These are phyloP conservation scores for Quercus variabilis DNA, from an alignment of 306 rosid genomes.

Conservation along the genomic window DNA sequence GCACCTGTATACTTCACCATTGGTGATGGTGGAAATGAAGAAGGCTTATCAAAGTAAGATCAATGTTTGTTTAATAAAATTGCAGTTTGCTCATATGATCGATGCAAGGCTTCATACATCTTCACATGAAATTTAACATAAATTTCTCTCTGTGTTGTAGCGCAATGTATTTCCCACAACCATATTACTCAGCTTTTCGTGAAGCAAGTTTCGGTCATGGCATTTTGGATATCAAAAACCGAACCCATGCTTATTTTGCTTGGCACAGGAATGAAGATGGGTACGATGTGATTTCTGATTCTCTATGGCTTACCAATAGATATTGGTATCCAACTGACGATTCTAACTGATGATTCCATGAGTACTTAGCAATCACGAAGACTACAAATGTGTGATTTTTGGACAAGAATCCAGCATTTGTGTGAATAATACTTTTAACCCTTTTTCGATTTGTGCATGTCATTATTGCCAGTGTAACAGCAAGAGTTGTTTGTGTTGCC, in stretches of 20 bases:
- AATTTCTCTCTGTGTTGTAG: slow-evolving; percentile 6
- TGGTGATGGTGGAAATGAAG: slow-evolving; percentile 91
- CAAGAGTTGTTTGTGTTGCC: slow-evolving; percentile 9
- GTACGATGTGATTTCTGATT: slow-evolving; percentile 61
- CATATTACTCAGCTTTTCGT: slow-evolving; percentile 68
- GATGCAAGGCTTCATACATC: not conserved
- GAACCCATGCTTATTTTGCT: slow-evolving; percentile 73
- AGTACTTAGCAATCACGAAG: not conserved
- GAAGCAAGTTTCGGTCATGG: slow-evolving; percentile 94
- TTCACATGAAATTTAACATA: not conserved
- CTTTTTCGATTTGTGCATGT: not conserved
- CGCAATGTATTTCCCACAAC: slow-evolving; percentile 87
- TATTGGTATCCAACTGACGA: slow-evolving; percentile 62
- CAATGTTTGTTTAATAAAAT: not conserved
- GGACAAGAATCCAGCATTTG: not conserved
- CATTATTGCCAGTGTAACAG: not conserved
- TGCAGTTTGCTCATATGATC: not conserved
- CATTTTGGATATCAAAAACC: slow-evolving; percentile 65
- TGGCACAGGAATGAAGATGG: slow-evolving; percentile 90
- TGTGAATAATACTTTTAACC: not conserved
- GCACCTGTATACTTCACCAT: slow-evolving; percentile 90
- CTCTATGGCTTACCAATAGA: slow-evolving; percentile 69
- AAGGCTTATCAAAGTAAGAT: slow-evolving; percentile 83
- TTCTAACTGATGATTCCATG: slow-evolving; percentile 15
- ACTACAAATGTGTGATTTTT: not conserved